Base-by-base conservation (phyloP, 2,329 filamentous ascomycete genomes). In the Elsinoe necatrix region DNA sequence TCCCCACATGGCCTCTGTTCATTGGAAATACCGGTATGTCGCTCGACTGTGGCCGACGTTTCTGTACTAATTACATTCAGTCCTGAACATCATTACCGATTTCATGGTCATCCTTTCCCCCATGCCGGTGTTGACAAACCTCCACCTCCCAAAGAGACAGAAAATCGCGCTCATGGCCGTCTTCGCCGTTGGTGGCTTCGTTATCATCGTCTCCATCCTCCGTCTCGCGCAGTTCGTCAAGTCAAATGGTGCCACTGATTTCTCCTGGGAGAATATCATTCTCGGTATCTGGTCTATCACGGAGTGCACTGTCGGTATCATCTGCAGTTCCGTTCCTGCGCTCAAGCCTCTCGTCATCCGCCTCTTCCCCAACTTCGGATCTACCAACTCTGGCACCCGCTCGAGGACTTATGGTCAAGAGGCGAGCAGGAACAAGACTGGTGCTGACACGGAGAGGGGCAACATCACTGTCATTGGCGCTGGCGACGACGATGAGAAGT, bases 301-400 rank as follows among this genome's bases (percentile, higher is more conserved):
- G 39, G 73, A 77, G 63, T 66, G 71, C 50, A 75, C 75, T 51
- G 65, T 73, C 1, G 71, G 72, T 21, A 73, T 76, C 60, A 68
- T 72, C 3, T 76, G 72, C 61, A 72, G 73, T 9, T 75, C 69
- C 1, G 59, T 76, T 16, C 63, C 75, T 0, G 71, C 73, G 1
- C 66, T 76, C 59, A 75, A 73, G 54, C 72, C 71, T 5, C 63
- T 75, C 7, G 58, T 75, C 54, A 61, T 64, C 6, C 66, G 63
- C 14, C 59, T 69, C 42, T 68, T 70, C 18, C 73, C 73, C 0
- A 59, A 59, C 25, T 55, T 55, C 52, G 52, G 35, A 12, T 55
- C 52, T 4, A 42, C 35, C 21, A 55, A 55, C 35, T 42, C 35
- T 34, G 39, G 39, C 35, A 42, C 52, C 4, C 35, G 39, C 9